Evolutionary conservation across 768 basidiomycete genomes (phyloP).

Genomic region (Favolaschia claudopus): DNA sequence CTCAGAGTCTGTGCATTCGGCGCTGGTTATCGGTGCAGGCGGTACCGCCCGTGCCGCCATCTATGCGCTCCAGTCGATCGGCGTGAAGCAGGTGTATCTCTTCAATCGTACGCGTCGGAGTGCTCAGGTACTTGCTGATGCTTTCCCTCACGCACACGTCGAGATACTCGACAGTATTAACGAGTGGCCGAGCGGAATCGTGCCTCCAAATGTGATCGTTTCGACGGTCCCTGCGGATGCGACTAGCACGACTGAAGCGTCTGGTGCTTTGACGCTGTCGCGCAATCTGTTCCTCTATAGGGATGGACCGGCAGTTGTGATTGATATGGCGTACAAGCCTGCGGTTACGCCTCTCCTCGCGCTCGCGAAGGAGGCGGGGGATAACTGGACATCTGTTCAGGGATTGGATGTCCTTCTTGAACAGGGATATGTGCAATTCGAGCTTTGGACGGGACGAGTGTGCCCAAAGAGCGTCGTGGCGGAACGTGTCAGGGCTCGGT

Average conservation of each 20-base stretch:
- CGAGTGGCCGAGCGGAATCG: slow-evolving; percentile 51
- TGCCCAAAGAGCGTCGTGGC: slow-evolving; percentile 61
- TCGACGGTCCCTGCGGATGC: slow-evolving; percentile 87
- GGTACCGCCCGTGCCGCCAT: slow-evolving; percentile 95
- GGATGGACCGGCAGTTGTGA: slow-evolving; percentile 65
- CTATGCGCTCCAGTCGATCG: slow-evolving; percentile 80
- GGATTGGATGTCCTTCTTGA: slow-evolving; percentile 88
- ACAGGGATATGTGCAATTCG: slow-evolving; percentile 89
- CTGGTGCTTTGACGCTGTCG: slow-evolving; percentile 59
- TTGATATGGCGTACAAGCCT: slow-evolving; percentile 97
- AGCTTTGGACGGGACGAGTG: slow-evolving; percentile 76
- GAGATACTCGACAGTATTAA: slow-evolving; percentile 66
- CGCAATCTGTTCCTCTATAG: slow-evolving; percentile 60
- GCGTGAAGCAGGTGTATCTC: slow-evolving; percentile 77
- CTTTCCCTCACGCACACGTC: slow-evolving; percentile 73
- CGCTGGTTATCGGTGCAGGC: slow-evolving; percentile 92
- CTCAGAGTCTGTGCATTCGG: slow-evolving; percentile 52
- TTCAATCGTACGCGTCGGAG: slow-evolving; percentile 85
- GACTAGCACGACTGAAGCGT: slow-evolving; percentile 44
- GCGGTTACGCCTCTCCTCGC: slow-evolving; percentile 80
- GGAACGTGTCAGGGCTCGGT: slow-evolving; percentile 56
- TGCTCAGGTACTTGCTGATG: slow-evolving; percentile 70
- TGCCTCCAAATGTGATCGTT: slow-evolving; percentile 77
- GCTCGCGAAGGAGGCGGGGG: slow-evolving; percentile 61
- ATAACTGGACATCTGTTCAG: slow-evolving; percentile 73